A percentile compares a stretch with the other conserved stretches of the same genome.
Conservation (phyloP, 1,284 basidiomycete genomes). For the Apiotrichum mycotoxinovorans region DNA sequence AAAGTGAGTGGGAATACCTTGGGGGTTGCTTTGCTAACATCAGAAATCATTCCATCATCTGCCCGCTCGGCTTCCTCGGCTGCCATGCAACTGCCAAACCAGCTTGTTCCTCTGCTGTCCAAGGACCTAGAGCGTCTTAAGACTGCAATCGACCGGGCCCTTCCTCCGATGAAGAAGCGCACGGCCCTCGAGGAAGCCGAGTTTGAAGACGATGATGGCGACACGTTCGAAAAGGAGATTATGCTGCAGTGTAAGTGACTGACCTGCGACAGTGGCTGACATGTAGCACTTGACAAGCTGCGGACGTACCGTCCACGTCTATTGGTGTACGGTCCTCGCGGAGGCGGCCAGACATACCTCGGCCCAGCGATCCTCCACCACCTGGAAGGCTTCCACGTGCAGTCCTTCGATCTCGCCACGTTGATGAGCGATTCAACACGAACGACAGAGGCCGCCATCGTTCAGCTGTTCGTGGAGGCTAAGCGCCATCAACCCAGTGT, state of each 20-base stretch:
- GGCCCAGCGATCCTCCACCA: constrained; percentile 89
- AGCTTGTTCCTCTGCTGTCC: constrained; percentile 77
- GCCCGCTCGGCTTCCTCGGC: constrained; percentile 82
- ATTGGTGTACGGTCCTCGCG: constrained; percentile 72
- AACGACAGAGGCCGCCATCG: constrained; percentile 87
- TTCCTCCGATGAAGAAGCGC: constrained; percentile 70
- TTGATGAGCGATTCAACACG: constrained; percentile 85
- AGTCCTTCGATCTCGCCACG: constrained; percentile 85
- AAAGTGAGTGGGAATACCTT: constrained; percentile 62
- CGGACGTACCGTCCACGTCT: constrained; percentile 88
- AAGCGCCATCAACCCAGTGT: constrained; percentile 96
- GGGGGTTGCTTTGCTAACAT: constrained; percentile 2
- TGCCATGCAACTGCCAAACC: constrained; percentile 77
- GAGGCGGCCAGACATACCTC: constrained; percentile 87
- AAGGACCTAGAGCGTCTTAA: constrained; percentile 69
- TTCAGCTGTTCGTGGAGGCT: constrained; percentile 96
- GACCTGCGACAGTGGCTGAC: constrained; percentile 6
- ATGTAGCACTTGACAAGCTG: constrained; percentile 82
- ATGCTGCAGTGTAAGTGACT: constrained; percentile 73
- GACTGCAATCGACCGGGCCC: constrained; percentile 61
- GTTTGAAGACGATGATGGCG: constrained; percentile 71
- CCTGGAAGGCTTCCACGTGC: constrained; percentile 92
- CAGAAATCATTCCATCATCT: constrained; percentile 90
- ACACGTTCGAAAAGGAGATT: constrained; percentile 75
- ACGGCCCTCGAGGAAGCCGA: constrained; percentile 90